phyloP scores from a whole-genome alignment of 192 early-diverging fungal genomes.

The Dissophora ornata region DNA sequence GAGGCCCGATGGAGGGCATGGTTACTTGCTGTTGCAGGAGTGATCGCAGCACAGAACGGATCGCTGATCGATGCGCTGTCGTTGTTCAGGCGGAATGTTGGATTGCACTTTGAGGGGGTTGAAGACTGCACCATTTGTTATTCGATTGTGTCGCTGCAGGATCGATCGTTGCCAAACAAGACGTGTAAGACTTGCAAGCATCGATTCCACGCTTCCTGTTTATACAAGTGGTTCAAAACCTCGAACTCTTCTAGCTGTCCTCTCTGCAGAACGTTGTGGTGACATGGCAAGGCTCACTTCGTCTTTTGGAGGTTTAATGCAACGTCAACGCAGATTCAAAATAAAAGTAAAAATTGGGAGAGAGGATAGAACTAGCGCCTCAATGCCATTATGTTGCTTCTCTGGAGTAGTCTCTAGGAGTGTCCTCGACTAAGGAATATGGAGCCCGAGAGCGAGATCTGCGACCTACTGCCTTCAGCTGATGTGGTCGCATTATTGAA shows the following conservation, averaged over 20 bases:
- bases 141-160: conserved; percentile 90
- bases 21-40: conserved; percentile 64
- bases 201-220: conserved; percentile 91
- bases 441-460: too few relatives aligned
- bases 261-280: conserved; percentile 68
- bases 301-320: too few relatives aligned
- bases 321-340: too few relatives aligned
- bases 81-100: conserved; percentile 86
- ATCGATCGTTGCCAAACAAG: conserved; percentile 88
- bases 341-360: too few relatives aligned
- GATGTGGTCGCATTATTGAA: too few relatives aligned
- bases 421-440: too few relatives aligned
- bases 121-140: conserved; percentile 99
- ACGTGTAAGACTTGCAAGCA: conserved; percentile 95
- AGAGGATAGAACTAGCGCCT: too few relatives aligned
- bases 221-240: conserved; percentile 85
- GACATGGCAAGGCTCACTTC: too few relatives aligned
- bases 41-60: conserved; percentile 79
- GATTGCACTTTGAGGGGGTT: conserved; percentile 95
- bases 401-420: too few relatives aligned
- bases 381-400: too few relatives aligned
- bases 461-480: too few relatives aligned
- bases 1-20: conserved; percentile 67
- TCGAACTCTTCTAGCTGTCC: conserved; percentile 73
- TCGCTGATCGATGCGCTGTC: conserved; percentile 82